Evolutionary conservation across 768 basidiomycete genomes (phyloP).

Genomic region (Phanerochaete carnosa): DNA sequence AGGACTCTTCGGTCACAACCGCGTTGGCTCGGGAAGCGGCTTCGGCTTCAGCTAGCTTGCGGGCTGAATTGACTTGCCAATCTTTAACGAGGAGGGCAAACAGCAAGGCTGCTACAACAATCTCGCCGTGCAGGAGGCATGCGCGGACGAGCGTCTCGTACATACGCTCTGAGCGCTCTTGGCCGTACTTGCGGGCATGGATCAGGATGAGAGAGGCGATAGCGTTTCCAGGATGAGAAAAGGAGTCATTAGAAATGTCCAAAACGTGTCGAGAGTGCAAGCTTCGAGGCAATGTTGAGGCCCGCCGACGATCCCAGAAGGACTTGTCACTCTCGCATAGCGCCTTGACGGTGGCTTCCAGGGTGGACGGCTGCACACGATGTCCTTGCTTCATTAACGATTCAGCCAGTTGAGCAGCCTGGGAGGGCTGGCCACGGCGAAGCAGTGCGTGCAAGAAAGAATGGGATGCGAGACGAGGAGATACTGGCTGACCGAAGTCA

Average conservation of each 20-base stretch:
- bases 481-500: constrained; percentile 46
- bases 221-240: constrained; percentile 38
- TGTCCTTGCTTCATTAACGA: constrained; percentile 54
- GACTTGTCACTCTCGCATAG: constrained; percentile 6
- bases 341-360: constrained; percentile 41
- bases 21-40: background rate
- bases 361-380: constrained; percentile 43
- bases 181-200: constrained; percentile 50
- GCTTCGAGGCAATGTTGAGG: background rate
- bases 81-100: constrained; percentile 66
- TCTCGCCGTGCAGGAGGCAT: constrained; percentile 74
- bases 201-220: constrained; percentile 52
- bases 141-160: constrained; percentile 58
- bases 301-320: background rate
- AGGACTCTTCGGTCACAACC: background rate
- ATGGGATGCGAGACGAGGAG: constrained; percentile 61
- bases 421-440: constrained; percentile 43
- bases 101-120: constrained; percentile 69
- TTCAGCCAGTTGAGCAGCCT: constrained; percentile 47
- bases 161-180: constrained; percentile 55
- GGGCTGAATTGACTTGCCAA: constrained; percentile 39
- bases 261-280: constrained; percentile 17
- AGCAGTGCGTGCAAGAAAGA: constrained; percentile 62
- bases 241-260: constrained; percentile 31
- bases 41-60: background rate